A percentile compares a stretch with the other conserved stretches of the same genome.
phyloP scores from a whole-genome alignment of 495 filamentous ascomycete genomes.

The Hypoxylon crocopeplum region DNA sequence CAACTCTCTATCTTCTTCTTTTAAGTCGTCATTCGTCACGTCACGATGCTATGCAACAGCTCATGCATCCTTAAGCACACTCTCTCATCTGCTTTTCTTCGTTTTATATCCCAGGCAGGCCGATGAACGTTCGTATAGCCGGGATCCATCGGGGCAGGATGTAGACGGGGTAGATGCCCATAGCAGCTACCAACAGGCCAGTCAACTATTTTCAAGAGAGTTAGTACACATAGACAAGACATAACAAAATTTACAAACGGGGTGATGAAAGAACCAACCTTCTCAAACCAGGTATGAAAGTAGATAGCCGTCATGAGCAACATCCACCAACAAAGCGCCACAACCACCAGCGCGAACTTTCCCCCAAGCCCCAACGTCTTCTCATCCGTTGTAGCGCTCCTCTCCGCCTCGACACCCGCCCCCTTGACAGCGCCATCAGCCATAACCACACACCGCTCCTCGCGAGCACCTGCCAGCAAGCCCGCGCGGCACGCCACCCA shows the following conservation, averaged over 20 bases:
- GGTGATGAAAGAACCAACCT: slow-evolving; percentile 61
- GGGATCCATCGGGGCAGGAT: slow-evolving; percentile 74
- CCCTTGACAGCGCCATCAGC: slow-evolving; percentile 63
- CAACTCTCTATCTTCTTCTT: slow-evolving; percentile 5
- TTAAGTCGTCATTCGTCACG: slow-evolving; percentile 16
- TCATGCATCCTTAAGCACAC: background rate
- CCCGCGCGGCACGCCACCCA: slow-evolving; percentile 58
- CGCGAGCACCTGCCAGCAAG: slow-evolving; percentile 38
- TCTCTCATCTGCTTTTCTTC: background rate
- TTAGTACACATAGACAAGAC: slow-evolving; percentile 2
- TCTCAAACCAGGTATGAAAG: slow-evolving; percentile 99
- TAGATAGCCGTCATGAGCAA: slow-evolving; percentile 96
- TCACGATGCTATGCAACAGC: background rate
- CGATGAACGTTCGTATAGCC: slow-evolving; percentile 68
- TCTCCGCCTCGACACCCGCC: slow-evolving; percentile 49
- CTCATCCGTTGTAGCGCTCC: slow-evolving; percentile 25
- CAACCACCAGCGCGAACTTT: slow-evolving; percentile 56
- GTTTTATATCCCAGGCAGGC: slow-evolving; percentile 71
- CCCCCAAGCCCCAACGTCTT: slow-evolving; percentile 49
- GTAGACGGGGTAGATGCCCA: slow-evolving; percentile 74
- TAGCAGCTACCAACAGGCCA: slow-evolving; percentile 72
- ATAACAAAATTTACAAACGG: background rate
- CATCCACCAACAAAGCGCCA: slow-evolving; percentile 87
- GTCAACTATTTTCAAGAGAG: slow-evolving; percentile 61
- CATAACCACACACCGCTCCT: slow-evolving; percentile 67